Evolutionary conservation across 768 basidiomycete species (phyloP), one percentile per base, ranked within the genome.

Genomic region (Fibroporia radiculosa): DNA sequence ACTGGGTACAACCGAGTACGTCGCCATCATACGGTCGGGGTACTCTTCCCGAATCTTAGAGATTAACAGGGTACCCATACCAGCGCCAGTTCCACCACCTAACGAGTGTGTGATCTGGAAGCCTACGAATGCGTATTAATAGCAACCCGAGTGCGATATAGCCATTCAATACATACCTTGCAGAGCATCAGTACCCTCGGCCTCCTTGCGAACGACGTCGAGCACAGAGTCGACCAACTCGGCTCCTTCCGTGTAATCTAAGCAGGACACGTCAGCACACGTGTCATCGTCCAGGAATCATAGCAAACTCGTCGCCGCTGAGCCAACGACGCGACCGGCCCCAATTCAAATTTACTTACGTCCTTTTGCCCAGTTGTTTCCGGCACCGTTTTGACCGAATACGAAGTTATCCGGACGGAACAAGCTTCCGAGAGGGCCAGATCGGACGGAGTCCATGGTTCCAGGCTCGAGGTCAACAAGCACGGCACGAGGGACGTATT

Each of bases 281-380:
- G 37, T 24, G 37, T 39, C 37, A n/a, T n/a, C n/a, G n/a, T n/a
- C n/a, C n/a, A n/a, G n/a, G 25, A 35, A 28, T 22, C 12, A 38
- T n/a, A 26, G 20, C 13, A 22, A 20, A 13, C 31, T 26, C 1
- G n/a, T 24, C 16, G 28, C 22, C 22, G 38, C 18, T 18, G 7
- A 27, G 41, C 3, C 24, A n/a, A 34, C 26, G 40, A 37, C 7
- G 6, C 12, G 22, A 36, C 45, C 34, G 34, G 34, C 16, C 14
- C 34, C n/a, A n/a, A n/a, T n/a, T n/a, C n/a, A 37, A 40, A 18
- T 23, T 39, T 29, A 86, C 90, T 78, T 62, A 92, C 86, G 87
- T 75, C 95, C 95, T 84, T 98, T 99, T 19, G 96, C 95, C 96
- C 96, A 98, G 74, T 98, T 98, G 81, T 99, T 97, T 62, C 95